These are phyloP conservation scores for Xylariaceae sp. DNA, from an alignment of 2,329 filamentous ascomycete genomes.

Conservation along the genomic window DNA sequence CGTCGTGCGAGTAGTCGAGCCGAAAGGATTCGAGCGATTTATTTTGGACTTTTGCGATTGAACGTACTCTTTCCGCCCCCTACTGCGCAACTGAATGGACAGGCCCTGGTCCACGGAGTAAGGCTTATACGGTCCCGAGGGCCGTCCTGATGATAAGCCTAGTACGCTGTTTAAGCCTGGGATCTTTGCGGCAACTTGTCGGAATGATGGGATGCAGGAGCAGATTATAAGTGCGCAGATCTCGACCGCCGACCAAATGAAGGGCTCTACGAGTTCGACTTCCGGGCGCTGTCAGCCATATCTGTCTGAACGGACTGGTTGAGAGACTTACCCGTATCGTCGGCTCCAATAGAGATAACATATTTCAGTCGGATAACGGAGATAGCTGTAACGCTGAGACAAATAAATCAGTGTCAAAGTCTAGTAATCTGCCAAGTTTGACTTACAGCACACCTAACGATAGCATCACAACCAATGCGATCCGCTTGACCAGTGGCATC, in stretches of 20 bases:
- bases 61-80: conserved; percentile 23
- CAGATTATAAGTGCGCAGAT: conserved; percentile 42
- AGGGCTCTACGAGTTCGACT: conserved; percentile 34
- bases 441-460: conserved; percentile 33
- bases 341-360: conserved; percentile 11
- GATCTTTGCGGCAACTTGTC: conserved; percentile 38
- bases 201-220: conserved; percentile 42
- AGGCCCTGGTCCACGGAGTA: neutral
- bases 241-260: conserved; percentile 42
- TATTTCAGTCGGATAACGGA: conserved; percentile 31
- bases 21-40: conserved; percentile 13
- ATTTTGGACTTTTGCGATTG: conserved; percentile 23
- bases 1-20: conserved; percentile 27
- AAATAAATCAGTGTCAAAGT: conserved; percentile 8
- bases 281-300: conserved; percentile 26
- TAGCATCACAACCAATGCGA: conserved; percentile 27
- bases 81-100: conserved; percentile 13
- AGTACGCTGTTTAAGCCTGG: conserved; percentile 40
- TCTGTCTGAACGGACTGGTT: neutral
- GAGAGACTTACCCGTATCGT: conserved; percentile 31
- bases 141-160: conserved; percentile 33
- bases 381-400: conserved; percentile 27
- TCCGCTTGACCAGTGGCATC: conserved; percentile 25
- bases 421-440: neutral
- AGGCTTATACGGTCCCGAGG: conserved; percentile 7